Evolutionary conservation across 1,284 basidiomycete species (phyloP).

Genomic region (Bjerkandera adusta): DNA sequence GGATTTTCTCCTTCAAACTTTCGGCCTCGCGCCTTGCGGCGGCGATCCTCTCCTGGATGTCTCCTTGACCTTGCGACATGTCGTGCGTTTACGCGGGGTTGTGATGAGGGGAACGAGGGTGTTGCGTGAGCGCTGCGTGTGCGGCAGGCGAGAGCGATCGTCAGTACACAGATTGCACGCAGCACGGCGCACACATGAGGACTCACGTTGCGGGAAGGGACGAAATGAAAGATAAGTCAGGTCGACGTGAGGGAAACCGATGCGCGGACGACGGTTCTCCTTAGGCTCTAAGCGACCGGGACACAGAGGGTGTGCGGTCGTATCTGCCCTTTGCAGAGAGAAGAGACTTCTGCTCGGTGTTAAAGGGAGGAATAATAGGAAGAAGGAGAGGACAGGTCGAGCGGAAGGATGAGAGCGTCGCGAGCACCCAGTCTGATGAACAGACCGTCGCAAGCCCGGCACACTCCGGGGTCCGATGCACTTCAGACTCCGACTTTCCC

Average conservation of each 20-base stretch:
- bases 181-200: background rate
- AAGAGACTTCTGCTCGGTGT: background rate
- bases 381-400: conserved; percentile 12
- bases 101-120: conserved; percentile 14
- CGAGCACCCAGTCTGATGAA: conserved; percentile 26
- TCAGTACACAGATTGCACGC: background rate
- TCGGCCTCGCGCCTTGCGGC: conserved; percentile 96
- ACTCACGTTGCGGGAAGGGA: conserved; percentile 3
- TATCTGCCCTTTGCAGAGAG: conserved; percentile 2
- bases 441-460: no score
- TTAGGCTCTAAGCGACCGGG: background rate
- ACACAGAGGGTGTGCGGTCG: conserved; percentile 1
- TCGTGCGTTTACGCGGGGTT: conserved; percentile 22
- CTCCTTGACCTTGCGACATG: conserved; percentile 80
- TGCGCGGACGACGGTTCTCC: background rate
- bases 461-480: no score
- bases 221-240: conserved; percentile 4
- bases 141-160: background rate
- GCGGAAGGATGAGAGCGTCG: conserved; percentile 21
- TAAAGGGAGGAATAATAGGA: conserved; percentile 11
- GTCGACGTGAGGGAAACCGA: background rate
- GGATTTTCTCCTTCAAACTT: conserved; percentile 95
- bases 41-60: conserved; percentile 93
- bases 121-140: conserved; percentile 13
- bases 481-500: no score